Percentiles rank a stretch among this genome's conserved stretches.
These are phyloP conservation scores for Globisporangium nunn DNA, from an alignment of 352 stramenopile species.

Conservation along the genomic window DNA sequence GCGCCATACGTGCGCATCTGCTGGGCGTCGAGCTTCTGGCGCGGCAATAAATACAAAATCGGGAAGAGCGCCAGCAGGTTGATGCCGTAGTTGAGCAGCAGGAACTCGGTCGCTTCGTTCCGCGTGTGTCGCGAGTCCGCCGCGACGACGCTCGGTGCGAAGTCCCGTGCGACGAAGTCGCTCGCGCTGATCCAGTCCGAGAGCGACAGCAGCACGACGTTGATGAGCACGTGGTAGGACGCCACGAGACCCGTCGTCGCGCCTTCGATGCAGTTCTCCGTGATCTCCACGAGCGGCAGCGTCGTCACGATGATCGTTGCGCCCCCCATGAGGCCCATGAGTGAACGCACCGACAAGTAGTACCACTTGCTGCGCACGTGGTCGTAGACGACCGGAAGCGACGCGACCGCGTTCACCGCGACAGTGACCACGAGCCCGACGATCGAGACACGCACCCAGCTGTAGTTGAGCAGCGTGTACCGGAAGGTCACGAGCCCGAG, in stretches of 20 bases:
- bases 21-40: constrained; percentile 55
- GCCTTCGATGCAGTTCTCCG: constrained; percentile 64
- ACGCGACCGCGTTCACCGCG: constrained; percentile 21
- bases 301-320: constrained; percentile 41
- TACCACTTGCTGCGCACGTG: constrained; percentile 40
- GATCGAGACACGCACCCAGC: constrained; percentile 52
- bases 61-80: constrained; percentile 46
- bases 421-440: constrained; percentile 36
- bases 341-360: constrained; percentile 29
- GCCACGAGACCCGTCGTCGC: constrained; percentile 54
- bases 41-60: constrained; percentile 61
- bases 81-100: constrained; percentile 36
- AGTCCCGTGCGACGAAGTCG: constrained; percentile 26
- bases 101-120: constrained; percentile 29
- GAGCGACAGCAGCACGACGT: constrained; percentile 51
- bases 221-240: constrained; percentile 57
- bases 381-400: constrained; percentile 45
- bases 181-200: constrained; percentile 51
- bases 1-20: constrained; percentile 53
- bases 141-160: constrained; percentile 23
- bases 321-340: constrained; percentile 33
- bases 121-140: constrained; percentile 26
- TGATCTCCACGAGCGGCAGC: constrained; percentile 66
- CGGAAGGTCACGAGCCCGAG: constrained; percentile 43
- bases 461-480: constrained; percentile 61